phyloP scores from a whole-genome alignment of 192 early-diverging fungal genomes.

The Obelidium mucronatum region DNA sequence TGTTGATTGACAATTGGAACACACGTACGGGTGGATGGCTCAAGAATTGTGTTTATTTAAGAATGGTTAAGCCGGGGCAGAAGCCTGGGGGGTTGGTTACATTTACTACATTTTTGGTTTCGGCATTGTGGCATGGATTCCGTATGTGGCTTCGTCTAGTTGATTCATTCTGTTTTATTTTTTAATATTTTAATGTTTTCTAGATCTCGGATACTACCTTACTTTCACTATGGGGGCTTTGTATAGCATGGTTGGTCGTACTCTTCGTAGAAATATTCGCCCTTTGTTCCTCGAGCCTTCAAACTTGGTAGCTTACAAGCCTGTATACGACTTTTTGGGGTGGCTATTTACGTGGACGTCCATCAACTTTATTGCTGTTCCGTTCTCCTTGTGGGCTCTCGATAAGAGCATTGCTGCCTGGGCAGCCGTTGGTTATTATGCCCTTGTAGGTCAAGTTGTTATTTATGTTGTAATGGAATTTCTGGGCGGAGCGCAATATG shows the following conservation, averaged over 20 bases:
- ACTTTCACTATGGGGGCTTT: constrained; percentile 59
- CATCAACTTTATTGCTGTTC: constrained; percentile 49
- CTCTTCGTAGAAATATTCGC: constrained; percentile 67
- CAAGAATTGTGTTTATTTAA: constrained; percentile 82
- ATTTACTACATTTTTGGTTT: constrained; percentile 78
- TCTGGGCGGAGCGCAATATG: constrained; percentile 27
- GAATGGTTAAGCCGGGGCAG: constrained; percentile 53
- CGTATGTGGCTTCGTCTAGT: no score
- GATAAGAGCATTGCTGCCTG: constrained; percentile 34
- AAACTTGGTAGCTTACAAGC: constrained; percentile 50
- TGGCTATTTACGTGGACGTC: constrained; percentile 52
- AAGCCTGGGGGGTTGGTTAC: constrained; percentile 70
- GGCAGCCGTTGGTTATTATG: constrained; percentile 29
- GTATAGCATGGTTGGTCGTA: constrained; percentile 60
- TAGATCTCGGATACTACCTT: constrained; percentile 59
- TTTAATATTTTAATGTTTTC: neutral
- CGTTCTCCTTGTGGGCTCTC: constrained; percentile 40
- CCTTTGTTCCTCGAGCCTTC: constrained; percentile 61
- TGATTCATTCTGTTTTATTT: neutral
- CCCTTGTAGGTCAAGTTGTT: constrained; percentile 29
- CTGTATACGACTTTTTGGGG: constrained; percentile 75
- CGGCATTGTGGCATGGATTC: constrained; percentile 97
- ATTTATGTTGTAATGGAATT: constrained; percentile 30
- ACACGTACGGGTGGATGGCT: constrained; percentile 89
- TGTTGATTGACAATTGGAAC: constrained; percentile 88